phyloP scores from a whole-genome alignment of 2,329 filamentous ascomycete genomes.

The Clathrospora elynae region DNA sequence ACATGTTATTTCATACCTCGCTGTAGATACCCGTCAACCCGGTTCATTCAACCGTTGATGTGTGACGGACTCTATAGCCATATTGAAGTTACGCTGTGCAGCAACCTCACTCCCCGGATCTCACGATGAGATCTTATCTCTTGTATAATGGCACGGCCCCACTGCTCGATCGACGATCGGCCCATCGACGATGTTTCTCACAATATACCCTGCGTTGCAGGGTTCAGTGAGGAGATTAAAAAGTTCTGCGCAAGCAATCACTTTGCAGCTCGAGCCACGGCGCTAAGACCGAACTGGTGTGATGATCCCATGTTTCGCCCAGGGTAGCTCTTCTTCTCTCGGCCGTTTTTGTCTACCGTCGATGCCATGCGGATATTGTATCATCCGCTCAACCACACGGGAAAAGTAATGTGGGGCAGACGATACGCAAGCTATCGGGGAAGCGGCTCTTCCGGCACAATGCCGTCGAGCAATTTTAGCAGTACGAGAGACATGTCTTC shows the following conservation, averaged over 20 bases:
- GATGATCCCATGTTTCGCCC: background rate
- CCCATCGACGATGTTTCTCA: too few relatives aligned
- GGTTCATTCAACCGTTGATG: background rate
- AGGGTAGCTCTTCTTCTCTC: too few relatives aligned
- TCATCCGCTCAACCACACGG: background rate
- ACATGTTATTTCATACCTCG: background rate
- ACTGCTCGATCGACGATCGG: too few relatives aligned
- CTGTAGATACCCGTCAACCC: slow-evolving; percentile 5
- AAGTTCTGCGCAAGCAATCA: too few relatives aligned
- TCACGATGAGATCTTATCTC: background rate
- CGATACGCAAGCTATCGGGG: too few relatives aligned
- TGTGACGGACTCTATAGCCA: background rate
- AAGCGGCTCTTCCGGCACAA: background rate
- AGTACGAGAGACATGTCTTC: too few relatives aligned
- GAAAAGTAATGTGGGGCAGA: background rate
- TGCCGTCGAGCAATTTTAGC: too few relatives aligned
- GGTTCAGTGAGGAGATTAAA: too few relatives aligned
- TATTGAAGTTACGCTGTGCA: background rate
- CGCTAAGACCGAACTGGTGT: background rate
- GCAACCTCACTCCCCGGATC: background rate
- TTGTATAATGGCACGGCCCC: too few relatives aligned
- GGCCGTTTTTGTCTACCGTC: background rate
- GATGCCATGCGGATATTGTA: background rate
- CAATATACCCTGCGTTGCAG: too few relatives aligned
- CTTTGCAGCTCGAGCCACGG: too few relatives aligned